phyloP scores from a whole-genome alignment of 352 stramenopile species.

The Phytophthora pinifolia region DNA sequence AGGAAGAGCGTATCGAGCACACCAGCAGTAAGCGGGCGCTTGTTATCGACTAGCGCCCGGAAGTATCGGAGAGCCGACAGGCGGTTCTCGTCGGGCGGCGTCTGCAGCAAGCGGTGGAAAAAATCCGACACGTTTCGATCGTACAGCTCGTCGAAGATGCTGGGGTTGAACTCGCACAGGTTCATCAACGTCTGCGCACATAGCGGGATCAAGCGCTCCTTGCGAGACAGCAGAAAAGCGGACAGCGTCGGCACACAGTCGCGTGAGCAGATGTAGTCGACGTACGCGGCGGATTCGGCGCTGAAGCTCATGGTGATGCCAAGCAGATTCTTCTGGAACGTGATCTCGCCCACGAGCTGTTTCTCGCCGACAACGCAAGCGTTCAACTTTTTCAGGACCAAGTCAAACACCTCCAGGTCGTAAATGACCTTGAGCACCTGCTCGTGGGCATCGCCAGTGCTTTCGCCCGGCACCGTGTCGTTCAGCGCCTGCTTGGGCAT shows the following conservation, averaged over 20 bases:
- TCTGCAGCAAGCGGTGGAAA: slow-evolving; percentile 76
- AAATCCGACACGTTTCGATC: slow-evolving; percentile 70
- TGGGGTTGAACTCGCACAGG: slow-evolving; percentile 68
- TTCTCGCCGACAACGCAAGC: slow-evolving; percentile 61
- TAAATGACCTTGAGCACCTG: slow-evolving; percentile 57
- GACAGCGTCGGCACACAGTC: slow-evolving; percentile 55
- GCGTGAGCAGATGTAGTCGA: slow-evolving; percentile 58
- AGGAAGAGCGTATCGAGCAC: slow-evolving; percentile 79
- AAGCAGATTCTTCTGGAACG: slow-evolving; percentile 75
- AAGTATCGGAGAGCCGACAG: slow-evolving; percentile 77
- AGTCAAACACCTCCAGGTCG: slow-evolving; percentile 60
- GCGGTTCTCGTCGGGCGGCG: slow-evolving; percentile 72
- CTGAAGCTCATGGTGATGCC: slow-evolving; percentile 80
- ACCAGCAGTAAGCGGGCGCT: slow-evolving; percentile 45
- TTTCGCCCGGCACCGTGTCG: slow-evolving; percentile 15
- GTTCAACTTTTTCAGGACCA: slow-evolving; percentile 73
- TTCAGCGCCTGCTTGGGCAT: slow-evolving; percentile 28
- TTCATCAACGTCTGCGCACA: slow-evolving; percentile 80
- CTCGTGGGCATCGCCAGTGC: slow-evolving; percentile 30
- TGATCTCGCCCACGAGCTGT: slow-evolving; percentile 77
- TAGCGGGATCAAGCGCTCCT: slow-evolving; percentile 61
- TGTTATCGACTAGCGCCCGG: slow-evolving; percentile 53
- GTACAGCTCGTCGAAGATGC: slow-evolving; percentile 65
- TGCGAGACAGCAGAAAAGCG: slow-evolving; percentile 69
- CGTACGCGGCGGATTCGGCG: slow-evolving; percentile 50